Conservation (phyloP, 2,329 filamentous ascomycete genomes). For the Septoria petroselini region DNA sequence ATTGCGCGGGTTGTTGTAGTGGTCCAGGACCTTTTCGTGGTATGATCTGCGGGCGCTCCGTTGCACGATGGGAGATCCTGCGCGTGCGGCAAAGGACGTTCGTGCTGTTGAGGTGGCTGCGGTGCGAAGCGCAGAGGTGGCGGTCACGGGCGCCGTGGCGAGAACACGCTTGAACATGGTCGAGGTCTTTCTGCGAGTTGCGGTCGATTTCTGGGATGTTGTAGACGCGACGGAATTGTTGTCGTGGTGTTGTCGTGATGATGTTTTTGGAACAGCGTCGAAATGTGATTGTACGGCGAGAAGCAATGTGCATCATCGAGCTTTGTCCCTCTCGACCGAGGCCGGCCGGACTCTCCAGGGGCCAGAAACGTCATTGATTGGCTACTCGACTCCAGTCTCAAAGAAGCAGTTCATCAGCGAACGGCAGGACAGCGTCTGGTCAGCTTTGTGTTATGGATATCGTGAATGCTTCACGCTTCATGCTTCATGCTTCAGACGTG, state of each 20-base stretch:
- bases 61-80: conserved; percentile 43
- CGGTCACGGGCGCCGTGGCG: conserved; percentile 52
- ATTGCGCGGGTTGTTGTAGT: conserved; percentile 77
- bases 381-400: too few species aligned
- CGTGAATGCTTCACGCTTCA: conserved; percentile 8
- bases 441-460: not conserved
- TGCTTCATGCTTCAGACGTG: conserved; percentile 8
- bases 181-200: conserved; percentile 4
- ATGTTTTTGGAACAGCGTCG: too few species aligned
- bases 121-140: conserved; percentile 50
- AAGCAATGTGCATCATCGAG: conserved; percentile 10
- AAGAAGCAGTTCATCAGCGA: too few species aligned
- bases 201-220: conserved; percentile 1
- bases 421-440: too few species aligned
- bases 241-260: conserved; percentile 8
- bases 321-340: conserved; percentile 7
- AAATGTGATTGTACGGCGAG: conserved; percentile 8
- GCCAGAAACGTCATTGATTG: too few species aligned
- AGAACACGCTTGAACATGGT: conserved; percentile 59
- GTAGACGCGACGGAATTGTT: not conserved
- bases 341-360: not conserved
- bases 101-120: conserved; percentile 49
- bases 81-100: conserved; percentile 42
- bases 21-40: conserved; percentile 72
- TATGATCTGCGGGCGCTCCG: conserved; percentile 50